Conservation (phyloP, 768 basidiomycete species). For the Lenzites betulinus region DNA sequence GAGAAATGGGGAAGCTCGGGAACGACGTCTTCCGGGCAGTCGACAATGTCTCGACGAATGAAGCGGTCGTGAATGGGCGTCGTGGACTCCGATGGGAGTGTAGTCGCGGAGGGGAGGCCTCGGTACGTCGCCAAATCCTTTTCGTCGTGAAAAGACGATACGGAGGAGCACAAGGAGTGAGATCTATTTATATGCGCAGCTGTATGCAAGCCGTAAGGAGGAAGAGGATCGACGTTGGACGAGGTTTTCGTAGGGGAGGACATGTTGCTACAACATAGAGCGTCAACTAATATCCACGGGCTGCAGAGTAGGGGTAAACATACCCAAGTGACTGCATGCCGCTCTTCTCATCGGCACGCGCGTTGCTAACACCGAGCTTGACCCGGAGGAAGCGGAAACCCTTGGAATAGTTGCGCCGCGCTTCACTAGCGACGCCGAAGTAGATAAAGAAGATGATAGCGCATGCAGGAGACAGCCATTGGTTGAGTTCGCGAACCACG, state of each 20-base stretch:
- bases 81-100: not conserved
- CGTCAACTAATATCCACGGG: no score
- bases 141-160: not conserved
- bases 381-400: not conserved
- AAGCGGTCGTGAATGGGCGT: constrained; percentile 15
- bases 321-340: constrained; percentile 23
- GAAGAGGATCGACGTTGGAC: no score
- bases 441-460: constrained; percentile 16
- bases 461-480: constrained; percentile 16
- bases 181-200: not conserved
- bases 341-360: constrained; percentile 42
- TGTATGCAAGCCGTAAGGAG: no score
- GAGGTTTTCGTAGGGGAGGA: no score
- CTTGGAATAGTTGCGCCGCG: constrained; percentile 37
- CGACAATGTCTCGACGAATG: not conserved
- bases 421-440: constrained; percentile 23
- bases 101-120: not conserved
- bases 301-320: no score
- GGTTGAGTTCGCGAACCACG: constrained; percentile 9
- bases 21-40: not conserved
- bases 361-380: constrained; percentile 37
- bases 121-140: constrained; percentile 6
- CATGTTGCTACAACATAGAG: no score
- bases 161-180: not conserved
- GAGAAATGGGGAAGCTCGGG: not conserved